Evolutionary conservation across 106 monocot genomes (phyloP).

Genomic region (Narthecium ossifragum): DNA sequence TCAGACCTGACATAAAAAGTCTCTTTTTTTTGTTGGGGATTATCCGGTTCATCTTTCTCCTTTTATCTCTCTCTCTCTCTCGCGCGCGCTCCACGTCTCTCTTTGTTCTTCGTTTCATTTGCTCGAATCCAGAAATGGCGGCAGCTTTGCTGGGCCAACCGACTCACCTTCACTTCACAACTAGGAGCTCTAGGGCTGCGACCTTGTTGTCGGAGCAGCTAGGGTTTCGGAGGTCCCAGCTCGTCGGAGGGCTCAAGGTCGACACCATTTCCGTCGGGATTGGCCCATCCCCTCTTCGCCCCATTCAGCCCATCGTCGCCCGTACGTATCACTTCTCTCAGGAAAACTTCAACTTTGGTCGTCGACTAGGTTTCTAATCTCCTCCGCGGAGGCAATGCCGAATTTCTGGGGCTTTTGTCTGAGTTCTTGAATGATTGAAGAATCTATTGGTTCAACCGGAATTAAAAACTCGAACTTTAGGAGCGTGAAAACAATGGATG

Average conservation of each 20-base stretch:
- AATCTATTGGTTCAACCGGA: too few relatives aligned
- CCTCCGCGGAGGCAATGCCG: not conserved
- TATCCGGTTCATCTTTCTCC: too few relatives aligned
- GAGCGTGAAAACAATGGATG: not conserved
- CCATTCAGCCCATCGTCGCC: slow-evolving; percentile 22
- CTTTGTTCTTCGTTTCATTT: too few relatives aligned
- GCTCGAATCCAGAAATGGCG: slow-evolving; percentile 14
- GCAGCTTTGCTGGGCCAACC: slow-evolving; percentile 1
- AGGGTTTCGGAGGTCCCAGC: slow-evolving; percentile 25
- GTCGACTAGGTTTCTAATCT: not conserved
- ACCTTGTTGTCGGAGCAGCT: slow-evolving; percentile 1
- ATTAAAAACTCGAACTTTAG: not conserved
- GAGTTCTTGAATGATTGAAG: too few relatives aligned
- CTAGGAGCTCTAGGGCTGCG: not conserved
- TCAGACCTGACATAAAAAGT: too few relatives aligned
- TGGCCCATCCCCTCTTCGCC: not conserved
- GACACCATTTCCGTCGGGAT: not conserved
- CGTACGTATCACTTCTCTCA: slow-evolving; percentile 6
- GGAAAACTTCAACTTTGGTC: not conserved
- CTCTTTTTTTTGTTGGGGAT: too few relatives aligned
- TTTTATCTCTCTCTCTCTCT: too few relatives aligned
- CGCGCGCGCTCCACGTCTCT: too few relatives aligned
- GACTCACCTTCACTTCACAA: not conserved
- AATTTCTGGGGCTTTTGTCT: not conserved
- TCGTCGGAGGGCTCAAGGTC: slow-evolving; percentile 14